Conservation (phyloP, 2,329 filamentous ascomycete genomes). For the Botrytis galanthina region DNA sequence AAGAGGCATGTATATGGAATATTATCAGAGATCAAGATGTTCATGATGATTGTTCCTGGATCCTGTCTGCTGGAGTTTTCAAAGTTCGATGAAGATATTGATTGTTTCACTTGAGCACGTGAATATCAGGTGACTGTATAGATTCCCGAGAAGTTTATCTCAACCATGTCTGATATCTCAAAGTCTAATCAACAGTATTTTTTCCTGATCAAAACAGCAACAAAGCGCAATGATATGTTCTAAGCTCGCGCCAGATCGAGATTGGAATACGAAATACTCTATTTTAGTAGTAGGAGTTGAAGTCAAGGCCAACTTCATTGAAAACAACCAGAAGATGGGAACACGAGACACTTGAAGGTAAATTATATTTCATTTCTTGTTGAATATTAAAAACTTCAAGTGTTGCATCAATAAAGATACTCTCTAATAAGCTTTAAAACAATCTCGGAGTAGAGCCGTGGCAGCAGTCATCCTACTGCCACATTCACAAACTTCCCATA, state of each 20-base stretch:
- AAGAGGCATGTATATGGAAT: not conserved
- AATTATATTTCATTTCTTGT: not conserved
- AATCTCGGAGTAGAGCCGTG: not conserved
- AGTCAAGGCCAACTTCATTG: not conserved
- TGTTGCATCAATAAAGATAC: not conserved
- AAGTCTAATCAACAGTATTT: not conserved
- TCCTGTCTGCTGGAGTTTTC: not conserved
- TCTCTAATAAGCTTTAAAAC: not conserved
- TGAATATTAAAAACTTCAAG: not conserved
- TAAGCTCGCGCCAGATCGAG: not conserved
- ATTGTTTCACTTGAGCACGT: not conserved
- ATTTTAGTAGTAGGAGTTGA: not conserved
- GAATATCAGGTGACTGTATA: not conserved
- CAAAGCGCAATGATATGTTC: not conserved
- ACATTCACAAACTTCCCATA: not conserved
- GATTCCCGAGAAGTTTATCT: not conserved
- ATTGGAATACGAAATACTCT: not conserved
- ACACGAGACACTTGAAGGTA: not conserved
- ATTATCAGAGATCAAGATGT: not conserved
- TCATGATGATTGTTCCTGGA: no score
- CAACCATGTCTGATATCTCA: no score
- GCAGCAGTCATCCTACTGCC: not conserved
- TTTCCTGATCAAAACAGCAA: not conserved
- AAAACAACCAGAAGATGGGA: not conserved
- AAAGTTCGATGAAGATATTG: not conserved